Evolutionary conservation across 2,329 filamentous ascomycete genomes (phyloP).

Genomic region (Aspergillus tanneri): DNA sequence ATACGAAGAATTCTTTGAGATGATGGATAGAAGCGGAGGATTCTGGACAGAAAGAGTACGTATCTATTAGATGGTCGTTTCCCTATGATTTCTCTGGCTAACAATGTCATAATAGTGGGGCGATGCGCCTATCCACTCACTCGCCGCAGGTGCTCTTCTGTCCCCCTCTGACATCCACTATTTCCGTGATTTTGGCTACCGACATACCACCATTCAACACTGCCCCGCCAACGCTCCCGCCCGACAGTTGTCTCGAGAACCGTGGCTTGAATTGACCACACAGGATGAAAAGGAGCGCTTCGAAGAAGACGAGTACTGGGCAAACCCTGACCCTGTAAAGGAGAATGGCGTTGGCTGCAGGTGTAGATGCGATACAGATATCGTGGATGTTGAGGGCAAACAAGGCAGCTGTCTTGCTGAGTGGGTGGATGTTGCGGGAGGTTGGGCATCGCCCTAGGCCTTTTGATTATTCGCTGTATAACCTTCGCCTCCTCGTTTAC

Average conservation of each 20-base stretch:
- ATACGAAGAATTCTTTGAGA: constrained; percentile 96
- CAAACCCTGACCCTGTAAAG: constrained; percentile 77
- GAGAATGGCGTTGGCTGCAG: constrained; percentile 97
- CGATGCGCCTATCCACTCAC: constrained; percentile 95
- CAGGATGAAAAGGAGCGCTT: constrained; percentile 76
- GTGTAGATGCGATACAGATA: constrained; percentile 95
- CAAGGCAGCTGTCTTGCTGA: constrained; percentile 91
- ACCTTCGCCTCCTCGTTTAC: constrained; percentile 29
- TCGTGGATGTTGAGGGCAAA: constrained; percentile 96
- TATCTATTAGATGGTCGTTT: constrained; percentile 25
- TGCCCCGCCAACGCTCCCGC: constrained; percentile 93
- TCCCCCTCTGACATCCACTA: constrained; percentile 86
- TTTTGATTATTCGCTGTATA: constrained; percentile 30
- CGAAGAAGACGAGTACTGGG: constrained; percentile 97
- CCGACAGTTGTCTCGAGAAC: constrained; percentile 75
- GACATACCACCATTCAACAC: constrained; percentile 98
- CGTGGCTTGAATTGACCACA: constrained; percentile 79
- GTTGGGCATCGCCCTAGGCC: constrained; percentile 68
- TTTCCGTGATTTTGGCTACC: constrained; percentile 97
- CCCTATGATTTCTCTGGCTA: constrained; percentile 8
- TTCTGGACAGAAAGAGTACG: constrained; percentile 98
- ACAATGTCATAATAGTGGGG: constrained; percentile 70
- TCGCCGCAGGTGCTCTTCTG: constrained; percentile 86
- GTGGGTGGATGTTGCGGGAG: constrained; percentile 96
- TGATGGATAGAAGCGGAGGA: constrained; percentile 97